phyloP scores from a whole-genome alignment of 2,329 filamentous ascomycete species.

The Aspergillus ustus region DNA sequence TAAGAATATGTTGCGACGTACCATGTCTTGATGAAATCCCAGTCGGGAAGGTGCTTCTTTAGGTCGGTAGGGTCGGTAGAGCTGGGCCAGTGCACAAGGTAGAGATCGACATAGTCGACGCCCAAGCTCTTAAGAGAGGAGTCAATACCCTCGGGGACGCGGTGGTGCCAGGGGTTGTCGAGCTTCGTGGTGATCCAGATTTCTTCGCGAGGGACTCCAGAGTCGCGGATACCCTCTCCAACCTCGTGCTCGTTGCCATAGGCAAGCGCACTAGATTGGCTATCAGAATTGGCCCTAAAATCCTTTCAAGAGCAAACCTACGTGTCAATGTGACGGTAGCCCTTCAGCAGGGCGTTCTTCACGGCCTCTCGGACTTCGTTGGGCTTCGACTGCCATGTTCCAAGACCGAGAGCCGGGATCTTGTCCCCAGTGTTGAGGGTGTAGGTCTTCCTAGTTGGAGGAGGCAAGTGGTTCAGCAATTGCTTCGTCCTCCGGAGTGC shows the following conservation, averaged over 20 bases:
- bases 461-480: slow-evolving; percentile 3
- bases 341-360: slow-evolving; percentile 52
- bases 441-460: slow-evolving; percentile 39
- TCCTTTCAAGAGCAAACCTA: slow-evolving; percentile 33
- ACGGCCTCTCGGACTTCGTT: slow-evolving; percentile 58
- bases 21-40: slow-evolving; percentile 83
- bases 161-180: slow-evolving; percentile 67
- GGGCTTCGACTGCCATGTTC: slow-evolving; percentile 60
- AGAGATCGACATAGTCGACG: slow-evolving; percentile 73
- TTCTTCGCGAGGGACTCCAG: slow-evolving; percentile 67
- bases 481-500: background rate
- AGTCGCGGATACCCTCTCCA: slow-evolving; percentile 67
- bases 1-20: slow-evolving; percentile 52
- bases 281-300: background rate
- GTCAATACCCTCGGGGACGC: slow-evolving; percentile 65
- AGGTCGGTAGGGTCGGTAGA: slow-evolving; percentile 56
- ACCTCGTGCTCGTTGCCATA: slow-evolving; percentile 72
- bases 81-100: slow-evolving; percentile 70
- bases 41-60: slow-evolving; percentile 71
- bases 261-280: slow-evolving; percentile 38
- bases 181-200: slow-evolving; percentile 73
- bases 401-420: slow-evolving; percentile 57
- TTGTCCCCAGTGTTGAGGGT: slow-evolving; percentile 56
- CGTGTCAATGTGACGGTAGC: slow-evolving; percentile 62
- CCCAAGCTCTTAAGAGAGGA: slow-evolving; percentile 67